Evolutionary conservation across 2,329 filamentous ascomycete species (phyloP), one percentile per base, ranked within the genome.

Genomic region (Colletotrichum siamense): DNA sequence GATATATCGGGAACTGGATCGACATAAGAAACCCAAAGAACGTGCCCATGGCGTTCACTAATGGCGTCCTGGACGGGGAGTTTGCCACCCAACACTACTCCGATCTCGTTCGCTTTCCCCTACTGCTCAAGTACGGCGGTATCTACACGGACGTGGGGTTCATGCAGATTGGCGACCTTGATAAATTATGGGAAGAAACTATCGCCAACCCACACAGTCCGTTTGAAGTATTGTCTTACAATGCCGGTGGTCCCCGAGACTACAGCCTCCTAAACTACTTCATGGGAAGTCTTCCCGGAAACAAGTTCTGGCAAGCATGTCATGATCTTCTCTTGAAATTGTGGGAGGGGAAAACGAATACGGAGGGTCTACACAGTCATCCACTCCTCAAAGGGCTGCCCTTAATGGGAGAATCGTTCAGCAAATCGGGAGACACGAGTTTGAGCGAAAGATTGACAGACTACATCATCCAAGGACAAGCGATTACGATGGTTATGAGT

Each of bases 401-500:
- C 5, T 81, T 87, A 68, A 84, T 86, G 80, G 77, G 84, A 77
- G 67, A 82, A 77, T 15, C 84, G 83, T 79, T 82, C 80, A 5
- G 73, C 85, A 5, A 85, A 88, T 8, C 87, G 87, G 36, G 79
- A 18, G 16, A 61, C n/a, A 18, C 34, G 12, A 22, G 24, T 26
- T 15, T 83, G 15, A 84, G 84, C 49, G 83, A 80, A 70, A 83
- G 88, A 77, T 83, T 92, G 79, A 88, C 87, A 4, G 90, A 92
- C 78, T 92, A 92, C 77, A 90, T 91, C 71, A 88, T 89, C 55
- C 90, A 92, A 76, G 90, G 89, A 5, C 89, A 91, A 76, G 88
- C 84, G 5, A 86, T 91, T 77, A 86, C 84, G 8, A 82, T 89
- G 81, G 89, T 88, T 1, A 87, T 91, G 87, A 86, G 88, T 3